Evolutionary conservation across 176 grass and related monocot genomes (phyloP).

Genomic region (Avena eriantha): DNA sequence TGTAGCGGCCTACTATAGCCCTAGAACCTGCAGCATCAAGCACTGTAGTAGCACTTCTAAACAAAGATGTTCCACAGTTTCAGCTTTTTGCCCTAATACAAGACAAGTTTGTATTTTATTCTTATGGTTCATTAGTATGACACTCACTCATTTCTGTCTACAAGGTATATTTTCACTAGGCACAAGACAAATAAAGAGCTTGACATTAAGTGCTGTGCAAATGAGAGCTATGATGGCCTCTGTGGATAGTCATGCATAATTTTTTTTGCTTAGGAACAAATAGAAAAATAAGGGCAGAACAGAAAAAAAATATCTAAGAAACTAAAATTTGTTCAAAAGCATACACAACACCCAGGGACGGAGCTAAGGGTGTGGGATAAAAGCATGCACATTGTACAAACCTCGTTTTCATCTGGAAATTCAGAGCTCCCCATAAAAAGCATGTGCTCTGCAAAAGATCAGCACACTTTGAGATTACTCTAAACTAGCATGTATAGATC

Average conservation of each 20-base stretch:
- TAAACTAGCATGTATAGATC: neutral
- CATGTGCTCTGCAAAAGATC: constrained; percentile 87
- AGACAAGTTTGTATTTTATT: constrained; percentile 16
- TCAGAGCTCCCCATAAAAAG: constrained; percentile 99
- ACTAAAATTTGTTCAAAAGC: constrained; percentile 1
- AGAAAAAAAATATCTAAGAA: neutral
- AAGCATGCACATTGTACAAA: constrained; percentile 49
- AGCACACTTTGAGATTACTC: constrained; percentile 30
- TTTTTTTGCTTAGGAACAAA: neutral
- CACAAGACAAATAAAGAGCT: neutral
- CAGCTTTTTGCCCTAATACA: neutral
- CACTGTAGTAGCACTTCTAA: neutral
- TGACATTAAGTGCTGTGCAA: neutral
- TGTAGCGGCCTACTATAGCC: neutral
- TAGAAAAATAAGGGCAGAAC: neutral
- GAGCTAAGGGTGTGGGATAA: neutral
- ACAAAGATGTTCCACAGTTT: constrained; percentile 20
- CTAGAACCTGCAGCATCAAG: neutral
- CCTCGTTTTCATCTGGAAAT: constrained; percentile 99
- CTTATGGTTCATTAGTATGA: constrained; percentile 21
- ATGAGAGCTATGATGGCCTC: neutral
- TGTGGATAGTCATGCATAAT: neutral
- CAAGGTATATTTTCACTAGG: constrained; percentile 17
- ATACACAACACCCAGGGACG: neutral
- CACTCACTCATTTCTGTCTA: neutral